Evolutionary conservation across 2,329 filamentous ascomycete genomes (phyloP).

Genomic region (Blumeria hordei): DNA sequence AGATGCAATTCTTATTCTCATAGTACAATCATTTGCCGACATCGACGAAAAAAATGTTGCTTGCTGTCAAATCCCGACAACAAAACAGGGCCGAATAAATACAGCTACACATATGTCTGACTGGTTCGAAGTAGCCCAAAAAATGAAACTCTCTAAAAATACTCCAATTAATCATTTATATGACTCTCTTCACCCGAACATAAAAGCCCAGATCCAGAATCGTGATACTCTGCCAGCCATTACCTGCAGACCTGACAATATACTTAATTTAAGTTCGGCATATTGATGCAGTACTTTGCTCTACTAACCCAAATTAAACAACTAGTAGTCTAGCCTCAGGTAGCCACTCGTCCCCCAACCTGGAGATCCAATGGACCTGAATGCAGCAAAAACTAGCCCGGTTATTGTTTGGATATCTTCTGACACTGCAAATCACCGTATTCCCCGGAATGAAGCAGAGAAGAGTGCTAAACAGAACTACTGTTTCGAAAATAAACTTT

Average conservation of each 20-base stretch:
- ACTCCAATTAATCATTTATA: not conserved
- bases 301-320: not conserved
- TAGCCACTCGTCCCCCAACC: not conserved
- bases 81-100: not conserved
- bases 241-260: not conserved
- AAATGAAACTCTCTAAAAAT: not conserved
- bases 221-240: not conserved
- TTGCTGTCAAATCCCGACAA: not conserved
- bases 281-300: not conserved
- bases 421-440: not conserved
- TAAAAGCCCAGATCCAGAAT: not conserved
- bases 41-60: not conserved
- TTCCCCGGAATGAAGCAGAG: not conserved
- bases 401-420: not conserved
- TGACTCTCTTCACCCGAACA: not conserved
- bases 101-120: not conserved
- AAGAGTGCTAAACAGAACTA: not conserved
- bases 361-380: not conserved
- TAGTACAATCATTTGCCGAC: not conserved
- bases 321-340: not conserved
- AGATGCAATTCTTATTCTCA: not conserved
- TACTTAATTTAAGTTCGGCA: not conserved
- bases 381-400: not conserved
- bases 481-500: not conserved
- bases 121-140: not conserved